Percentiles rank a stretch among this genome's conserved stretches.
These are phyloP conservation scores for Panellus pusillus DNA, from an alignment of 768 basidiomycete genomes.

Conservation along the genomic window DNA sequence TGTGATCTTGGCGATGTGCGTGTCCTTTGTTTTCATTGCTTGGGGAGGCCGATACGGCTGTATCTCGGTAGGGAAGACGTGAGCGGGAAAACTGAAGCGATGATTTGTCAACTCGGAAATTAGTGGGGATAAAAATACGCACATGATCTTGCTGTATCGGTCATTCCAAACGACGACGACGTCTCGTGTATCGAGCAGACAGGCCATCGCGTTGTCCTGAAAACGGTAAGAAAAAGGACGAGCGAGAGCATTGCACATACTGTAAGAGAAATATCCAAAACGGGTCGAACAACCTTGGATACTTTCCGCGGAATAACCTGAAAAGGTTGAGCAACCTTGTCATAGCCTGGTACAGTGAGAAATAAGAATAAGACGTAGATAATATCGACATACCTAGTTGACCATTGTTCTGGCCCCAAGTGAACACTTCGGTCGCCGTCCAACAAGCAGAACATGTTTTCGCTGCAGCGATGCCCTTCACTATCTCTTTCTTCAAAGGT, in stretches of 20 bases:
- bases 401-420: constrained; percentile 93
- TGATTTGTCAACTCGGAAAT: not conserved
- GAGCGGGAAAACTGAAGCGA: constrained; percentile 64
- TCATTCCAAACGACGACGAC: constrained; percentile 85
- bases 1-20: constrained; percentile 77
- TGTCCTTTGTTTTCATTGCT: constrained; percentile 51
- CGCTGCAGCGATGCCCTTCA: constrained; percentile 83
- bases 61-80: constrained; percentile 75
- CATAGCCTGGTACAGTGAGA: constrained; percentile 56
- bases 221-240: not conserved
- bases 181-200: constrained; percentile 75
- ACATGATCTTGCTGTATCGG: constrained; percentile 73
- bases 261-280: constrained; percentile 72
- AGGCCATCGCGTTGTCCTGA: constrained; percentile 82
- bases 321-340: constrained; percentile 68
- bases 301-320: constrained; percentile 81
- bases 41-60: constrained; percentile 82
- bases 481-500: constrained; percentile 72
- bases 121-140: constrained; percentile 19
- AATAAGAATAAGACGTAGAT: not conserved
- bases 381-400: constrained; percentile 61
- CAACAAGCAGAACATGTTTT: constrained; percentile 88
- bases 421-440: constrained; percentile 71
- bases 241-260: constrained; percentile 40
- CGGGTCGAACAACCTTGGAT: constrained; percentile 69